Conservation (phyloP, 768 basidiomycete species). For the Psilocybe cubensis region DNA sequence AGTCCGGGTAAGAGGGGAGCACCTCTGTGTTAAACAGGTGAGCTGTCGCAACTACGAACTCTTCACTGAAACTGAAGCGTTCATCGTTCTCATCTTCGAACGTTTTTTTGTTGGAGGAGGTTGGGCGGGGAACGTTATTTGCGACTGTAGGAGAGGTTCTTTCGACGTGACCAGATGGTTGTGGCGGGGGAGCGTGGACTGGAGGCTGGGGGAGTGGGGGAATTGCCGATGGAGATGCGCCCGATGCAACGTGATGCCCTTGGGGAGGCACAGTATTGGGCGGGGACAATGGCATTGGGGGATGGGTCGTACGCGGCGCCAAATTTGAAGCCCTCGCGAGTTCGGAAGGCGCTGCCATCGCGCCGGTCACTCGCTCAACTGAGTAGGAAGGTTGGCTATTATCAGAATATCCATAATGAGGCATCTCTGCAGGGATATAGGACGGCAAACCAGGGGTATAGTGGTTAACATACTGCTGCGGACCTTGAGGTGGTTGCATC, state of each 20-base stretch:
- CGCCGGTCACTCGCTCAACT: background rate
- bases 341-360: background rate
- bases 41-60: constrained; percentile 38
- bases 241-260: background rate
- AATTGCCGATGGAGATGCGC: background rate
- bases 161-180: too few relatives aligned
- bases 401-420: constrained; percentile 7
- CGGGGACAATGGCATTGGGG: background rate
- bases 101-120: constrained; percentile 14
- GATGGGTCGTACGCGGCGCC: background rate
- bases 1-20: constrained; percentile 37
- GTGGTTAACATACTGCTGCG: constrained; percentile 4
- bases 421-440: constrained; percentile 15
- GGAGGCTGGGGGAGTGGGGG: background rate
- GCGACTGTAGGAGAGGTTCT: background rate
- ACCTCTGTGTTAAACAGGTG: constrained; percentile 37
- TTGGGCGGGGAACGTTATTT: background rate
- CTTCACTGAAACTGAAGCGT: constrained; percentile 38
- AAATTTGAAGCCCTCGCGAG: background rate
- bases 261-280: background rate
- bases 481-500: background rate
- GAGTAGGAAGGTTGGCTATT: constrained; percentile 4
- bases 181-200: background rate
- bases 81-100: constrained; percentile 33
- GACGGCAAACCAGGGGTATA: constrained; percentile 9